phyloP scores from a whole-genome alignment of 2,329 filamentous ascomycete species.

The Daldinia sp. region DNA sequence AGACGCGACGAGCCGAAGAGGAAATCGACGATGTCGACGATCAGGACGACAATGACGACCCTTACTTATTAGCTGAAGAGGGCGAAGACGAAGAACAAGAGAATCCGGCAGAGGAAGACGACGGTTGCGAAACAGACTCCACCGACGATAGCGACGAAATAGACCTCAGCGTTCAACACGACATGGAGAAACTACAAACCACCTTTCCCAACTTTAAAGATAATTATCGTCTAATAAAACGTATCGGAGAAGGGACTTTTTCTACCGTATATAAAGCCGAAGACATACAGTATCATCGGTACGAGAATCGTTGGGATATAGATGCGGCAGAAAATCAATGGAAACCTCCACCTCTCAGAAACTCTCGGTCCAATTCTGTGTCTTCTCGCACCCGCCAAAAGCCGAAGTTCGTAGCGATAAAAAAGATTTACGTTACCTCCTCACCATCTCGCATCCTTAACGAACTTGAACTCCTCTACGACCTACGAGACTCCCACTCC shows the following conservation, averaged over 20 bases:
- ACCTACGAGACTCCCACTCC: slow-evolving; percentile 80
- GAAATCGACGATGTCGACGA: slow-evolving; percentile 44
- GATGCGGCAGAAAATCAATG: slow-evolving; percentile 71
- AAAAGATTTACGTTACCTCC: slow-evolving; percentile 99
- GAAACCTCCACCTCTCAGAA: slow-evolving; percentile 72
- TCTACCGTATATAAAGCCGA: slow-evolving; percentile 99
- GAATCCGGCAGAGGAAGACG: slow-evolving; percentile 51
- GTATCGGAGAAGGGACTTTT: slow-evolving; percentile 98
- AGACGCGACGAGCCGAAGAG: slow-evolving; percentile 44
- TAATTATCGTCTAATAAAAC: slow-evolving; percentile 89
- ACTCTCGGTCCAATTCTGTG: slow-evolving; percentile 50
- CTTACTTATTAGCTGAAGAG: slow-evolving; percentile 36
- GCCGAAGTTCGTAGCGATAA: slow-evolving; percentile 90
- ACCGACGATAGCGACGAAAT: slow-evolving; percentile 61
- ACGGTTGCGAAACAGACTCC: slow-evolving; percentile 48
- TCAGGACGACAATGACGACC: slow-evolving; percentile 35
- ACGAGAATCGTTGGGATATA: slow-evolving; percentile 87
- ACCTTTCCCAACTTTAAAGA: slow-evolving; percentile 85
- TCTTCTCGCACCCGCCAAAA: slow-evolving; percentile 53
- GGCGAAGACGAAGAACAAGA: slow-evolving; percentile 48
- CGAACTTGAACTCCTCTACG: slow-evolving; percentile 91
- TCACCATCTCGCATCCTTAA: slow-evolving; percentile 94
- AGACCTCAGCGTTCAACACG: slow-evolving; percentile 76
- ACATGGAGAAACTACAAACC: slow-evolving; percentile 85
- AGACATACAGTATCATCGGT: slow-evolving; percentile 84